Base-by-base conservation (phyloP, 2,329 filamentous ascomycete genomes). In the Colletotrichum zoysiae region DNA sequence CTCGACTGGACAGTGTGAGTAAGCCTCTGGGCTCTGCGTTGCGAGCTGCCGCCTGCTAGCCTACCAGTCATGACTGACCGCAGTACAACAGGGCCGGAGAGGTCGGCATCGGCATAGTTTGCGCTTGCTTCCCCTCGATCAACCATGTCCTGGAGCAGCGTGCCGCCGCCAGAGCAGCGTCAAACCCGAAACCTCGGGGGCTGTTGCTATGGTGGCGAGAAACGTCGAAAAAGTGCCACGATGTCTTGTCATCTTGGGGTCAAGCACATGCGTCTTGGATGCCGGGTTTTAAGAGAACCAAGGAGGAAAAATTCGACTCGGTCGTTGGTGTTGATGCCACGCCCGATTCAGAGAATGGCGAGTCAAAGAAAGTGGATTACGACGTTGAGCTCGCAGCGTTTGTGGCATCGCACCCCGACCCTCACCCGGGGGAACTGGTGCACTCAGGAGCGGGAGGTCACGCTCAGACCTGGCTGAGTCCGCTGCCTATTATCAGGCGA, bases 101-200 rank as follows among this genome's bases (percentile, higher is more conserved):
- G 48, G 71, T 75, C 35, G 70, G 73, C 35, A 74, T 75, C 20
- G 74, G 74, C 12, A 50, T 75, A 7, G 59, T 74, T 7, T 75
- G 73, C 50, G 74, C 74, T 20, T 75, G 74, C 57, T 46, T 75
- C 7, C 74, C 74, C 4, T 71, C 74, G 16, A 70, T 74, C 48
- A 74, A 75, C 57, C 70, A 74, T 59, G 73, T 75, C 12, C 51
- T 65, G 44, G 73, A 75, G 46, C 66, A 64, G 38, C 65, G 70
- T 18, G 40, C 40, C 9, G 38, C 16, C 16, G 26, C 33, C 6
- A 44, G 12, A 2, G 35, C 33, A 16, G 33, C 12, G 5, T 23
- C 26, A 9, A 44, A 55, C 33, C 60, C 50, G 35, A 26, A 7
- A 6, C 35, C 65, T 8, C 20, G 40, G 5, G 26, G 11, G 4